Percentiles rank a stretch among this genome's conserved stretches.
Evolutionary conservation across 2,329 filamentous ascomycete genomes (phyloP).

Genomic region (Triangularia setosa): DNA sequence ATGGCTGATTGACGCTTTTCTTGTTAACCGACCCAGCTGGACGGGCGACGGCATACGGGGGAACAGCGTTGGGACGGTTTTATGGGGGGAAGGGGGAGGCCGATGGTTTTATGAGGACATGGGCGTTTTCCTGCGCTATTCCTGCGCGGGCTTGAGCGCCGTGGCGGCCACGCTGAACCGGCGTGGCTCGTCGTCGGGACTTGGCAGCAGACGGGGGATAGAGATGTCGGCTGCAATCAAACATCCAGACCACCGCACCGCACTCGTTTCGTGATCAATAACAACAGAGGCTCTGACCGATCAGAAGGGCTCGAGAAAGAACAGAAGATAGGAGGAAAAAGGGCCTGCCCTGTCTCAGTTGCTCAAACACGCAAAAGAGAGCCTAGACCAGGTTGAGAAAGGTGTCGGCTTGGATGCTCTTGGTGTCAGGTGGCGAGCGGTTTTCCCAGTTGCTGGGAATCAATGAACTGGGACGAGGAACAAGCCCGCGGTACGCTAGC

Average conservation of each 20-base stretch:
- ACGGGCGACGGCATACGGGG: conserved; percentile 1
- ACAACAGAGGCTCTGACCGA: no score
- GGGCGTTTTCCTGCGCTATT: conserved; percentile 1
- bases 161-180: conserved; percentile 7
- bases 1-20: conserved; percentile 1
- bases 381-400: neutral
- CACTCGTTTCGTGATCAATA: no score
- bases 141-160: conserved; percentile 1
- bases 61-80: neutral
- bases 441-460: neutral
- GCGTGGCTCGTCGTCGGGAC: conserved; percentile 1
- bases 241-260: neutral
- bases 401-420: neutral
- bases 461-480: conserved; percentile 1
- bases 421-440: conserved; percentile 5
- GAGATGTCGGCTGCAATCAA: neutral
- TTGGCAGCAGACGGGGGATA: conserved; percentile 6
- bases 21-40: neutral
- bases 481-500: neutral
- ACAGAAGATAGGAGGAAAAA: neutral
- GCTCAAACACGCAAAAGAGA: conserved; percentile 1
- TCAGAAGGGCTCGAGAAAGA: neutral
- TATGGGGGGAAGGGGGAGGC: neutral
- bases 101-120: conserved; percentile 4
- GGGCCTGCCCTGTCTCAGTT: neutral